Evolutionary conservation across 179 eudicot genomes (phyloP).

Genomic region (Beta macrorhiza): DNA sequence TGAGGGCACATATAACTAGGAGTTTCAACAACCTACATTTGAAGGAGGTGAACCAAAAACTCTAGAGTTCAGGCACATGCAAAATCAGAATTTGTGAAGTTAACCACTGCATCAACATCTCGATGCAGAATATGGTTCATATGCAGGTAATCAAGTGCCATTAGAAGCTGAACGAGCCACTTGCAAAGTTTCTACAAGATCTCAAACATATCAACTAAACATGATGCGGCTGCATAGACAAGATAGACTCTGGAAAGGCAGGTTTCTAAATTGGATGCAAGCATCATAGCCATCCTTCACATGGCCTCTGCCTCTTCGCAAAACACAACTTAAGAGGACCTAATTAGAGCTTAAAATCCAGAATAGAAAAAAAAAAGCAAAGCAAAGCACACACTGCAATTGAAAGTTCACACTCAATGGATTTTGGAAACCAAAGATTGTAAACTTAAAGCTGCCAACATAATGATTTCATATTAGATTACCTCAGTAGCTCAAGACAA

Average conservation of each 20-base stretch:
- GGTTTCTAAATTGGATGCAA: not conserved
- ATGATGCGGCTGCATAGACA: not conserved
- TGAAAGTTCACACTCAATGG: not conserved
- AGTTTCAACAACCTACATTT: too few species aligned
- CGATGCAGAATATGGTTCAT: too few species aligned
- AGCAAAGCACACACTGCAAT: not conserved
- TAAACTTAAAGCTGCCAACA: not conserved
- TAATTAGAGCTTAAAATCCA: not conserved
- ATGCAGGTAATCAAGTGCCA: too few species aligned
- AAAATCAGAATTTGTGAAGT: too few species aligned
- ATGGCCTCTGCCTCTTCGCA: not conserved
- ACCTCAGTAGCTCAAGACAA: slow-evolving; percentile 78
- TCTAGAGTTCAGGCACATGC: too few species aligned
- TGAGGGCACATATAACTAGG: too few species aligned
- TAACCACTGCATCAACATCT: too few species aligned
- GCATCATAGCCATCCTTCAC: not conserved
- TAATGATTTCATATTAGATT: slow-evolving; percentile 9
- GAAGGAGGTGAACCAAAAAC: too few species aligned
- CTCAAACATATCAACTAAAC: slow-evolving; percentile 12
- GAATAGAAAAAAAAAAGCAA: not conserved
- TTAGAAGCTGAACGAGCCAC: too few species aligned
- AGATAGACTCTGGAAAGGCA: not conserved
- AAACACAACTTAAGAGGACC: not conserved
- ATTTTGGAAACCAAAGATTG: not conserved
- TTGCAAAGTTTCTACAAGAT: too few species aligned